Conservation (phyloP, 1,284 basidiomycete species). For the Caloboletus firmus region DNA sequence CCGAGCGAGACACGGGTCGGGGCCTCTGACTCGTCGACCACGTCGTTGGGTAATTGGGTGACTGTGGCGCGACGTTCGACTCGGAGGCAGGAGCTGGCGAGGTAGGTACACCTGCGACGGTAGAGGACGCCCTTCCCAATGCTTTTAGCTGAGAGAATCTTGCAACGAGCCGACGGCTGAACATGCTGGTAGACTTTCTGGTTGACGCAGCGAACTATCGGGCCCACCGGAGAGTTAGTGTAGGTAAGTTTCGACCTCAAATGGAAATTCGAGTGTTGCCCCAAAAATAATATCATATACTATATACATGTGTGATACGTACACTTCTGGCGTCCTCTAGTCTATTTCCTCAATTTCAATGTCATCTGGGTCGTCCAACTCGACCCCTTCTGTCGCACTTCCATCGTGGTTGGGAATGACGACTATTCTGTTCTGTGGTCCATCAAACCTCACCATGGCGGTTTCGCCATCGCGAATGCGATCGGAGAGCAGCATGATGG, state of each 20-base stretch:
- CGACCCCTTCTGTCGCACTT: constrained; percentile 40
- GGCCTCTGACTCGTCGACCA: constrained; percentile 77
- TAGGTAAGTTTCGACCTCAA: constrained; percentile 3
- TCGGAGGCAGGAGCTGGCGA: constrained; percentile 37
- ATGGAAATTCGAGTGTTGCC: constrained; percentile 23
- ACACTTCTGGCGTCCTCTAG: constrained; percentile 34
- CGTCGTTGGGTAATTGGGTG: constrained; percentile 75
- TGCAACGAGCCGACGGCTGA: constrained; percentile 38
- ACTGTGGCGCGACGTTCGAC: constrained; percentile 51
- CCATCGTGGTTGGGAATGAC: constrained; percentile 86
- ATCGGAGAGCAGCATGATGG: constrained; percentile 84
- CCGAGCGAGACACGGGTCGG: constrained; percentile 54
- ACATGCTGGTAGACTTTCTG: constrained; percentile 33
- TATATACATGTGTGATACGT: background rate
- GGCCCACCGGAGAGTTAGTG: background rate
- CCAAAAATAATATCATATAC: too few relatives aligned
- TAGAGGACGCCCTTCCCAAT: constrained; percentile 37
- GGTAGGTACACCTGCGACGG: constrained; percentile 24
- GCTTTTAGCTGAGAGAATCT: constrained; percentile 30
- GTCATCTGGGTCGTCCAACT: constrained; percentile 46
- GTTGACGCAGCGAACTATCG: constrained; percentile 9
- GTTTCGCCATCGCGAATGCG: constrained; percentile 81
- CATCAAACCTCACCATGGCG: constrained; percentile 79
- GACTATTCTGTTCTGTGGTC: constrained; percentile 76
- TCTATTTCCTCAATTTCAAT: constrained; percentile 82